Conservation (phyloP, 2,329 filamentous ascomycete species). For the Pyrenophora graminea region DNA sequence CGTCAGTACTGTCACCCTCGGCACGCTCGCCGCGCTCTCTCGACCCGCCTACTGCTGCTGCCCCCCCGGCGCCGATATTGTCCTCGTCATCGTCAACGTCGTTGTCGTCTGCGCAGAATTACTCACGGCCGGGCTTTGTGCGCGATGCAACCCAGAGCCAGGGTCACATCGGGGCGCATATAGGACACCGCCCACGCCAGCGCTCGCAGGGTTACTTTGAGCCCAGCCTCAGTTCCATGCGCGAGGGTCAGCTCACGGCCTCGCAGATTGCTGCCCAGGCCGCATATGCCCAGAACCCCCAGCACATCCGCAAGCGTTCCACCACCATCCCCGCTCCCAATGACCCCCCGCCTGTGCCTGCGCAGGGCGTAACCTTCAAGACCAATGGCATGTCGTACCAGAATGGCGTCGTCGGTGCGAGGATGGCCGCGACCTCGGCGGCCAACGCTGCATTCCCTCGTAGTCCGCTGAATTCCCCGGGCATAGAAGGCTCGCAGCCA, state of each 20-base stretch:
- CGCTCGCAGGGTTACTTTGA: conserved; percentile 78
- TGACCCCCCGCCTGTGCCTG: conserved; percentile 57
- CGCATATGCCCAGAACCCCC: conserved; percentile 68
- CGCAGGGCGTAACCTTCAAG: conserved; percentile 45
- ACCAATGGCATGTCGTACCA: conserved; percentile 56
- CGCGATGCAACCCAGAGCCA: conserved; percentile 41
- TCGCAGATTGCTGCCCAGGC: conserved; percentile 81
- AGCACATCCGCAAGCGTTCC: conserved; percentile 67
- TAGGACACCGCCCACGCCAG: conserved; percentile 65
- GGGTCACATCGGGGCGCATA: conserved; percentile 39
- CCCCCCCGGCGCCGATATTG: neutral
- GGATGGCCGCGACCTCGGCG: conserved; percentile 69
- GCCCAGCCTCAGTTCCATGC: conserved; percentile 67
- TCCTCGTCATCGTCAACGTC: neutral
- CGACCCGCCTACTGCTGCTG: conserved; percentile 30
- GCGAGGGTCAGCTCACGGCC: conserved; percentile 58
- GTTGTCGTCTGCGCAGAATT: conserved; percentile 37
- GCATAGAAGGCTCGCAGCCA: conserved; percentile 32
- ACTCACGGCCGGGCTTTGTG: conserved; percentile 44
- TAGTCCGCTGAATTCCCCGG: conserved; percentile 56
- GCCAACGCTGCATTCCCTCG: conserved; percentile 75
- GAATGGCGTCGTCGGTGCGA: conserved; percentile 64
- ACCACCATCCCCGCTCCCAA: conserved; percentile 69
- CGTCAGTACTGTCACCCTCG: conserved; percentile 24
- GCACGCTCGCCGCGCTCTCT: conserved; percentile 13